phyloP scores from a whole-genome alignment of 2,329 filamentous ascomycete species.

The Nigrospora osmanthi region DNA sequence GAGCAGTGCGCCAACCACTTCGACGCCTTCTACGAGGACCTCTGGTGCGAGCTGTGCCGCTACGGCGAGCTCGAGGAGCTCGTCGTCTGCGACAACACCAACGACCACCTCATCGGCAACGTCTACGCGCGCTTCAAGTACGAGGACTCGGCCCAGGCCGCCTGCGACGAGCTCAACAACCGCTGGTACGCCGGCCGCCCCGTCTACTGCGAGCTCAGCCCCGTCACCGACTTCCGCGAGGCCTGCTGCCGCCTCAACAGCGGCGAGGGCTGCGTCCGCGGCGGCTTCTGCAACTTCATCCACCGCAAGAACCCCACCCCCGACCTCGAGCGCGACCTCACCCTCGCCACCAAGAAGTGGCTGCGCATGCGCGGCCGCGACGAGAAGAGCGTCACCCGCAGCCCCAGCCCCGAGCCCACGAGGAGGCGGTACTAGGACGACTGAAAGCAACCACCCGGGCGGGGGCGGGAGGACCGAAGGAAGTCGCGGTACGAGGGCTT shows the following conservation, averaged over 20 bases:
- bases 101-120: constrained; percentile 97
- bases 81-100: constrained; percentile 99
- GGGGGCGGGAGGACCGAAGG: too few relatives aligned
- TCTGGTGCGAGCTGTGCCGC: constrained; percentile 99
- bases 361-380: constrained; percentile 77
- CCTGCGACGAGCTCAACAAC: constrained; percentile 88
- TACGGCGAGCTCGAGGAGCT: constrained; percentile 97
- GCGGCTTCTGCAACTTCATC: constrained; percentile 99
- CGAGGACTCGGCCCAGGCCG: constrained; percentile 89
- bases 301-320: constrained; percentile 90
- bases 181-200: constrained; percentile 96
- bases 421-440: constrained; percentile 56
- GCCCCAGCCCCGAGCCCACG: constrained; percentile 78
- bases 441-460: too few relatives aligned
- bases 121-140: constrained; percentile 99
- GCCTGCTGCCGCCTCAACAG: constrained; percentile 92
- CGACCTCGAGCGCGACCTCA: constrained; percentile 82
- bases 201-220: constrained; percentile 95
- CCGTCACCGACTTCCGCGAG: constrained; percentile 96
- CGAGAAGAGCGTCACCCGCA: constrained; percentile 71
- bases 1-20: constrained; percentile 98
- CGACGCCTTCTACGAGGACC: constrained; percentile 98
- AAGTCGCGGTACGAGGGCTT: not conserved
- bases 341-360: constrained; percentile 94
- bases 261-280: constrained; percentile 90